phyloP scores from a whole-genome alignment of 164 flowering plant genomes.

The Malania oleifera region DNA sequence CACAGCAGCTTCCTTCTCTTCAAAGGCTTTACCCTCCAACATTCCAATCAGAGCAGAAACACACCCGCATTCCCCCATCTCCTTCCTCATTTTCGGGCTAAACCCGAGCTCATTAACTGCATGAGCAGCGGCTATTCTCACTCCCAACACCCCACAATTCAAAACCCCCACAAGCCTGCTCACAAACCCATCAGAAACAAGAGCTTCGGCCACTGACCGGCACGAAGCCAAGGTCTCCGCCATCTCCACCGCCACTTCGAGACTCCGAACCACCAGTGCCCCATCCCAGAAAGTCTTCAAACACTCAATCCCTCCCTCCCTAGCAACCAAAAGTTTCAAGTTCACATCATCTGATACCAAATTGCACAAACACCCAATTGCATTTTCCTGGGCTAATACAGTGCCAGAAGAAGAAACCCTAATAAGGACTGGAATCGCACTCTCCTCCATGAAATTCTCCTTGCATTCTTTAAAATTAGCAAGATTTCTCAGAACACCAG shows the following conservation, averaged over 20 bases:
- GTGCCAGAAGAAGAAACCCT: constrained; percentile 64
- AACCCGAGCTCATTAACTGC: constrained; percentile 55
- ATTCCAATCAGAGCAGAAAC: constrained; percentile 51
- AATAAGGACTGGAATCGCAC: constrained; percentile 49
- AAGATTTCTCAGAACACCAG: constrained; percentile 70
- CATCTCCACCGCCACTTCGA: constrained; percentile 57
- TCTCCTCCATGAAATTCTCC: constrained; percentile 69
- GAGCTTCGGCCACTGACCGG: constrained; percentile 38
- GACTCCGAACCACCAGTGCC: constrained; percentile 26
- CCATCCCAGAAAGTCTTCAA: constrained; percentile 79
- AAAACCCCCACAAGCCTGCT: constrained; percentile 35
- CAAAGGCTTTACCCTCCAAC: constrained; percentile 73
- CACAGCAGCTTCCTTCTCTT: constrained; percentile 71
- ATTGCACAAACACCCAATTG: constrained; percentile 71
- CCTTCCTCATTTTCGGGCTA: constrained; percentile 44
- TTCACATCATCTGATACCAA: constrained; percentile 46
- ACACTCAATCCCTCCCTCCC: constrained; percentile 63
- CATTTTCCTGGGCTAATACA: constrained; percentile 57
- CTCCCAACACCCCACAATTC: constrained; percentile 44
- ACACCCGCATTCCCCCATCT: constrained; percentile 70
- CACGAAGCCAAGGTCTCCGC: constrained; percentile 46
- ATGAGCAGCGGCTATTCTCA: constrained; percentile 57
- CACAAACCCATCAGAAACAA: constrained; percentile 56
- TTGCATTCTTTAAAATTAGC: constrained; percentile 52
- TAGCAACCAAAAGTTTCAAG: constrained; percentile 52